A percentile compares a stretch with the other conserved stretches of the same genome.
These are phyloP conservation scores for Didymella glomerata DNA, from an alignment of 2,329 filamentous ascomycete genomes.

Conservation along the genomic window DNA sequence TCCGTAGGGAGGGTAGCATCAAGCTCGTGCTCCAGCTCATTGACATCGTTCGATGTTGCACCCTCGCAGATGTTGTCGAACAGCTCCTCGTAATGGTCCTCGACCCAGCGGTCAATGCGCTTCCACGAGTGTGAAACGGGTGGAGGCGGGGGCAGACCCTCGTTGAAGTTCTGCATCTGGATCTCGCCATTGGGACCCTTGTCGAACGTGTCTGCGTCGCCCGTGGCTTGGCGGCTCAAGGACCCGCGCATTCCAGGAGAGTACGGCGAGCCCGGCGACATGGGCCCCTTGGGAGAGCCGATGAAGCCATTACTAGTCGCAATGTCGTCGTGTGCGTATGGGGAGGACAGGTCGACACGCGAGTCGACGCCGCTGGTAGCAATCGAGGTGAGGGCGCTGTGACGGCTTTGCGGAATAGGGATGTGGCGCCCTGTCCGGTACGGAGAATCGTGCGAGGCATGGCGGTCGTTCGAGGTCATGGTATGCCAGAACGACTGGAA, in stretches of 20 bases:
- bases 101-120: conserved; percentile 92
- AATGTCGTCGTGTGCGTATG: conserved; percentile 78
- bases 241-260: conserved; percentile 89
- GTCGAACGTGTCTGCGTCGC: conserved; percentile 61
- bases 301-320: conserved; percentile 66
- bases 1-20: conserved; percentile 94
- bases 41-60: conserved; percentile 91
- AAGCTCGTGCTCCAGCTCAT: conserved; percentile 94
- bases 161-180: conserved; percentile 94
- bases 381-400: conserved; percentile 84
- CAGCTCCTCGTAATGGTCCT: conserved; percentile 94
- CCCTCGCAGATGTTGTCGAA: conserved; percentile 93
- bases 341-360: conserved; percentile 79
- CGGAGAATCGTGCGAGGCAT: conserved; percentile 91
- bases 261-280: conserved; percentile 75
- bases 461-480: conserved; percentile 77
- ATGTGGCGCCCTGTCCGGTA: conserved; percentile 91
- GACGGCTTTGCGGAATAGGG: conserved; percentile 81
- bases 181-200: conserved; percentile 81
- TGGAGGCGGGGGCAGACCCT: conserved; percentile 88
- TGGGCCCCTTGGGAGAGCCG: conserved; percentile 63
- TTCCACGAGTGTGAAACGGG: conserved; percentile 90
- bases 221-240: conserved; percentile 70
- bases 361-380: conserved; percentile 88
- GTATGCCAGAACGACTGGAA: conserved; percentile 95